Evolutionary conservation across 192 early-diverging fungal species (phyloP).

Genomic region (Coemansia erecta): DNA sequence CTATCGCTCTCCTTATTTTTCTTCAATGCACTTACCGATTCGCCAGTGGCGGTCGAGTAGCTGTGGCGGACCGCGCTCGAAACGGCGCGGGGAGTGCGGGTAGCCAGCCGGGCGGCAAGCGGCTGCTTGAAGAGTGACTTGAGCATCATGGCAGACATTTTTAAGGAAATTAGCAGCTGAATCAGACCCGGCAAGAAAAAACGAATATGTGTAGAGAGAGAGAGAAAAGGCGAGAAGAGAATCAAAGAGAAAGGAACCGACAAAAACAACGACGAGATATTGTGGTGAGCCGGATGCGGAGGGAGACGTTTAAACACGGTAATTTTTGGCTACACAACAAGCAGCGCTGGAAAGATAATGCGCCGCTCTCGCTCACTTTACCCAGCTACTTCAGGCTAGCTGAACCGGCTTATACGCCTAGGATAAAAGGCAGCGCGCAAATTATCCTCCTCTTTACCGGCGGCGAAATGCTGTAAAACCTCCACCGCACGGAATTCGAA

Average conservation of each 20-base stretch:
- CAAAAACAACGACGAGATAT: not conserved
- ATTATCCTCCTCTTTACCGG: not conserved
- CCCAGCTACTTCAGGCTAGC: no score
- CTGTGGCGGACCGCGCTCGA: constrained; percentile 28
- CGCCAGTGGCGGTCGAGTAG: constrained; percentile 29
- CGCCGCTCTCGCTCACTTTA: no score
- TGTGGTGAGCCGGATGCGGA: not conserved
- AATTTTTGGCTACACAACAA: no score
- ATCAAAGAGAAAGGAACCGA: not conserved
- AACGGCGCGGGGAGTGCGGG: constrained; percentile 34
- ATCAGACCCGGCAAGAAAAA: constrained; percentile 4
- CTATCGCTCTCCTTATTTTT: not conserved
- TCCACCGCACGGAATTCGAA: constrained; percentile 13
- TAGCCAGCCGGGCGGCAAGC: constrained; percentile 37
- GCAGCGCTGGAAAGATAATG: no score
- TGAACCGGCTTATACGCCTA: no score
- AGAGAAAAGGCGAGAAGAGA: constrained; percentile 1
- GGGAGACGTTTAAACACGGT: no score
- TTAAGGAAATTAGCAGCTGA: constrained; percentile 5
- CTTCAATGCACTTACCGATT: constrained; percentile 31
- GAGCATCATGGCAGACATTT: constrained; percentile 38
- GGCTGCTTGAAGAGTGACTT: constrained; percentile 43
- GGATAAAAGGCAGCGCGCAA: no score
- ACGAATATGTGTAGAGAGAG: constrained; percentile 7
- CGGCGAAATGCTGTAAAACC: constrained; percentile 7